Evolutionary conservation across 2,329 filamentous ascomycete genomes (phyloP), one percentile per base, ranked within the genome.

Genomic region (Colletotrichum cuscutae): DNA sequence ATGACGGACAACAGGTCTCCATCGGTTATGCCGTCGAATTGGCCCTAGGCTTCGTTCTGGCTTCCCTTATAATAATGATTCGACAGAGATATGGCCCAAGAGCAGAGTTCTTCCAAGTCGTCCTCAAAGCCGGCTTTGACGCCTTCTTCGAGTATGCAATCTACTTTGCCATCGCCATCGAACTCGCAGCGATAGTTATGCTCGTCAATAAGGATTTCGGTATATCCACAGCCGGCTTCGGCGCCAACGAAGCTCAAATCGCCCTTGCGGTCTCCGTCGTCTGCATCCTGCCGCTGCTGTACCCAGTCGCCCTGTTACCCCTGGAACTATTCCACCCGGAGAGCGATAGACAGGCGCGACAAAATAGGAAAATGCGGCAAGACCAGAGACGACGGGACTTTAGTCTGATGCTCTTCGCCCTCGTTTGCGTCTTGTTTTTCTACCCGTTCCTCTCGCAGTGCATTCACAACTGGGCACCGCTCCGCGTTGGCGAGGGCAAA

Each of bases 401-500:
- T 11, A 49, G 66, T 6, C 19, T 64, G 7, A 32, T 37, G 1
- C 66, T 69, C 7, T 69, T 69, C 28, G 30, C 26, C 11, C 19
- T 69, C 9, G 32, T 60, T 4, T 22, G 74, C 7, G 65, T 72
- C 2, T 15, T 78, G 4, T 78, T 75, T 1, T 78, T 78, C 35
- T 77, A 77, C 28, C 76, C 76, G 0, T 79, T 79, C 22, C 26
- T 79, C 6, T 78, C 76, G 3, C 73, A 75, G 54, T 78, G 77
- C 13, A 74, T 79, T 1, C 73, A 77, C 52, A 65, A 69, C 2
- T 78, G 77, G 49, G 74, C 70, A 0, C 58, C 60, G 8, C 62
- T 68, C 6, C 68, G 59, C 1, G 75, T 77, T 9, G 76, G 76
- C 0, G 46, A 75, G 24, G 63, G 73, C 0, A 32, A 73, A 2